Evolutionary conservation across 148 eudicot species (phyloP).

Genomic region (Silene conica): DNA sequence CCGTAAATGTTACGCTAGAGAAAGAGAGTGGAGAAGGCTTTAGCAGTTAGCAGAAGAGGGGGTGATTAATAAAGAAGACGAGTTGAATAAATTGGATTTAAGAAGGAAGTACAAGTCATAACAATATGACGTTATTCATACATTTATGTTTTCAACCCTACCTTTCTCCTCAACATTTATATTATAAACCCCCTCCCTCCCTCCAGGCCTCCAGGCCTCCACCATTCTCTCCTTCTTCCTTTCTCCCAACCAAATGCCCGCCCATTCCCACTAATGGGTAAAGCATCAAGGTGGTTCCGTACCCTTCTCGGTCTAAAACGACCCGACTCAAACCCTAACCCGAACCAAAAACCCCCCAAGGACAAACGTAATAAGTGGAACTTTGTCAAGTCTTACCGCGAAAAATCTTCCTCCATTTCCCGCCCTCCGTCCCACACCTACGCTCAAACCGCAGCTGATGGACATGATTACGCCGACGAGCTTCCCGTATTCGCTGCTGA

Average conservation of each 20-base stretch:
- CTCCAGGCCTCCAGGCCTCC: neutral
- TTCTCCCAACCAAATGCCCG: constrained; percentile 4
- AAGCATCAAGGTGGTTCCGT: constrained; percentile 7
- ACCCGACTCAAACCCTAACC: constrained; percentile 4
- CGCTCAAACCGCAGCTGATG: neutral
- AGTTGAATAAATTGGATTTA: no score
- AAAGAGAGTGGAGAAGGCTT: no score
- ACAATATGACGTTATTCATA: constrained; percentile 12
- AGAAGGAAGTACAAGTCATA: neutral
- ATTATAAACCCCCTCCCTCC: neutral
- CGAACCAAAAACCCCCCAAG: constrained; percentile 25
- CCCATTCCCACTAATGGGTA: neutral
- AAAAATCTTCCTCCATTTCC: constrained; percentile 17
- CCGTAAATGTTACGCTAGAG: no score
- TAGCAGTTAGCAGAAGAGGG: no score
- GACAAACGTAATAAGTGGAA: constrained; percentile 43
- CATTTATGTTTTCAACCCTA: constrained; percentile 3
- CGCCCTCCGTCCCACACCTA: constrained; percentile 2
- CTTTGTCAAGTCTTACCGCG: constrained; percentile 45
- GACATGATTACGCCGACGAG: constrained; percentile 22
- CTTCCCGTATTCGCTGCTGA: no score
- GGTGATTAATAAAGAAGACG: no score
- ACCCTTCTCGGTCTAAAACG: constrained; percentile 1
- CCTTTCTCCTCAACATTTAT: neutral
- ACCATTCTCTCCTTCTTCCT: neutral